Evolutionary conservation across 345 rosid species (phyloP).

Genomic region (Balakata baccata): DNA sequence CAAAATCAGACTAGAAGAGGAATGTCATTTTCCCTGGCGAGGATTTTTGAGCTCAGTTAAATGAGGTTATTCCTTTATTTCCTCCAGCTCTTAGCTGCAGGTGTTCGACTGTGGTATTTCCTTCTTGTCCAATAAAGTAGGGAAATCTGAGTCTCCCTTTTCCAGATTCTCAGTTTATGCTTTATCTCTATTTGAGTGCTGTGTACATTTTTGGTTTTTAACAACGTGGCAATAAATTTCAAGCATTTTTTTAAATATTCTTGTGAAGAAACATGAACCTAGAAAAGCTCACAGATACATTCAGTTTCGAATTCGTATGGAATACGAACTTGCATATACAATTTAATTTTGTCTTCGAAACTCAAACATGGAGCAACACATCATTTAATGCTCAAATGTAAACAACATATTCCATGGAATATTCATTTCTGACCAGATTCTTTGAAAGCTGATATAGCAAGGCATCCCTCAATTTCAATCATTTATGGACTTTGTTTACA

Average conservation of each 20-base stretch:
- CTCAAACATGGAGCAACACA: neutral
- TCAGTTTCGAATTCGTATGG: neutral
- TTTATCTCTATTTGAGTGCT: too few relatives aligned
- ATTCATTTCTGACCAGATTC: neutral
- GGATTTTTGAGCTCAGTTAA: neutral
- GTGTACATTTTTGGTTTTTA: too few relatives aligned
- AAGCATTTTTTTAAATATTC: too few relatives aligned
- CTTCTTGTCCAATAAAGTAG: neutral
- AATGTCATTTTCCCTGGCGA: neutral
- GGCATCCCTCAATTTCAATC: neutral
- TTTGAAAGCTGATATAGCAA: neutral
- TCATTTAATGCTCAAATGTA: neutral
- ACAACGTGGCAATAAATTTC: too few relatives aligned
- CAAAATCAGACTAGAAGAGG: neutral
- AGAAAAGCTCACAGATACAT: neutral
- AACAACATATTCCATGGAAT: neutral
- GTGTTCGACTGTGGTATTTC: neutral
- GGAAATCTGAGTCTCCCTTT: neutral
- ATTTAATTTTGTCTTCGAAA: too few relatives aligned
- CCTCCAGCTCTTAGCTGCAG: neutral
- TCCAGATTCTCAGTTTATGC: neutral
- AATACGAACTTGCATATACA: neutral
- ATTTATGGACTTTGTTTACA: neutral
- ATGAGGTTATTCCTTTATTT: neutral
- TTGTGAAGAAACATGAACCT: too few relatives aligned